A percentile compares a stretch with the other conserved stretches of the same genome.
Evolutionary conservation across 2,329 filamentous ascomycete genomes (phyloP).

Genomic region (Stagonosporopsis rhizophila): DNA sequence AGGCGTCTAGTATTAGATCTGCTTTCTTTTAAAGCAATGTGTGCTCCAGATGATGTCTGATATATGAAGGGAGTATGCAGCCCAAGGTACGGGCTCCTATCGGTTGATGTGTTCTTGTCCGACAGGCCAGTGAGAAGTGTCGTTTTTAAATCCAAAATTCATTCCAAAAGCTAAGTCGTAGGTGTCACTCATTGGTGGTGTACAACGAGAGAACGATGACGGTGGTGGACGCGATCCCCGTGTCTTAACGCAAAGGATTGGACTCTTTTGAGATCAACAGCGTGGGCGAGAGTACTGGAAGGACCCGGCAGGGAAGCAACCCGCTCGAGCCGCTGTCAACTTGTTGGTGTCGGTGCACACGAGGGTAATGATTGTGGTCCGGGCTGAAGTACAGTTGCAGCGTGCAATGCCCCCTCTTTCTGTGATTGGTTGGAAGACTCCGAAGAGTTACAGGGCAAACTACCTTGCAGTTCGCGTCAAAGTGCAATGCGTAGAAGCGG

Average conservation of each 20-base stretch:
- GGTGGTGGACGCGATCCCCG: constrained; percentile 17
- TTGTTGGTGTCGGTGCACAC: constrained; percentile 20
- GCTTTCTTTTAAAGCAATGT: constrained; percentile 35
- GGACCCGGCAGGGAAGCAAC: constrained; percentile 10
- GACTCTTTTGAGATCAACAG: constrained; percentile 23
- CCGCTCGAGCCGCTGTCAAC: constrained; percentile 25
- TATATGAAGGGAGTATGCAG: not conserved
- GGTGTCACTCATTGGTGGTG: constrained; percentile 2
- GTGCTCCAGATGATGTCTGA: constrained; percentile 17
- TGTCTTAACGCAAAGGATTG: constrained; percentile 21
- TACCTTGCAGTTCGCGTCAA: constrained; percentile 35
- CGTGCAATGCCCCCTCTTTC: constrained; percentile 33
- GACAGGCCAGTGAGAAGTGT: constrained; percentile 53
- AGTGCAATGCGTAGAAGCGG: constrained; percentile 33
- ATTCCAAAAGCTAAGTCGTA: constrained; percentile 33
- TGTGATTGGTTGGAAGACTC: constrained; percentile 38
- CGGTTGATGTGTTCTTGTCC: constrained; percentile 57
- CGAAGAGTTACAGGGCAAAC: constrained; percentile 28
- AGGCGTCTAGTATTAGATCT: constrained; percentile 33
- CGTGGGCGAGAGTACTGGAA: constrained; percentile 26
- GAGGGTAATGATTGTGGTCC: constrained; percentile 29
- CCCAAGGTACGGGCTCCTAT: constrained; percentile 15
- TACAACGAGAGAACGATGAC: constrained; percentile 7
- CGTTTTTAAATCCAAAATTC: constrained; percentile 52
- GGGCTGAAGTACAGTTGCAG: constrained; percentile 37